Base-by-base conservation (phyloP, 352 stramenopile genomes). In the Globisporangium okanoganense region DNA sequence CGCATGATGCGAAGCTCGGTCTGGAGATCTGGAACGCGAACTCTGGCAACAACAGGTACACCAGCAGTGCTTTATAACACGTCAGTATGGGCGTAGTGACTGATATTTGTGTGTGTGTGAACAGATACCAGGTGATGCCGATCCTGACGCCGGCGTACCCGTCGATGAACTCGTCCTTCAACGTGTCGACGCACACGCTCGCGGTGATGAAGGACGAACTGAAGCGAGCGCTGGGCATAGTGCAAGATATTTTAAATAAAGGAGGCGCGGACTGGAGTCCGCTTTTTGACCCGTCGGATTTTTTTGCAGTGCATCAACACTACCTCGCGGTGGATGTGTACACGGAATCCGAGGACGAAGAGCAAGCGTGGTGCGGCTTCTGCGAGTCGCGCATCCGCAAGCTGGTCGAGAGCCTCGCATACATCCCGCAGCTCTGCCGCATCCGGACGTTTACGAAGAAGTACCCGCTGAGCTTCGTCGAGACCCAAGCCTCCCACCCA, bases 111-210 rank as follows among this genome's bases (percentile, higher is more conserved):
- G 27, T 47, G 22, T 58, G 5, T 20, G 54, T 62, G 4, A 40
- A 36, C 61, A 86, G 84, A 57, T 95, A 88, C 58, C 95, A 99
- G 72, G 77, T 99, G 18, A 99, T 99, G 96, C 97, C 97, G 25
- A 99, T 99, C 56, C 77, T 99, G 61, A 99, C 98, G 24, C 98
- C 98, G 5, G 96, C 95, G 53, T 99, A 99, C 76, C 98, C 98
- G 45, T 97, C 88, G 27, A 99, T 99, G 97, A 99, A 99, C 77
- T 99, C 96, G 25, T 98, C 96, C 18, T 99, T 98, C 76, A 99
- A 98, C 70, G 96, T 99, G 48, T 97, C 90, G 56, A 79, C 85
- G 36, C 91, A 97, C 62, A 98, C 96, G 64, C 73, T 98, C n/a
- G 75, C 91, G 25, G 84, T 97, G 27, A 97, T 99, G 72, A 94